Percentiles rank a stretch among this genome's conserved stretches.
These are phyloP conservation scores for Solanum hybrid DNA, from an alignment of 305 asterid species.

Conservation along the genomic window DNA sequence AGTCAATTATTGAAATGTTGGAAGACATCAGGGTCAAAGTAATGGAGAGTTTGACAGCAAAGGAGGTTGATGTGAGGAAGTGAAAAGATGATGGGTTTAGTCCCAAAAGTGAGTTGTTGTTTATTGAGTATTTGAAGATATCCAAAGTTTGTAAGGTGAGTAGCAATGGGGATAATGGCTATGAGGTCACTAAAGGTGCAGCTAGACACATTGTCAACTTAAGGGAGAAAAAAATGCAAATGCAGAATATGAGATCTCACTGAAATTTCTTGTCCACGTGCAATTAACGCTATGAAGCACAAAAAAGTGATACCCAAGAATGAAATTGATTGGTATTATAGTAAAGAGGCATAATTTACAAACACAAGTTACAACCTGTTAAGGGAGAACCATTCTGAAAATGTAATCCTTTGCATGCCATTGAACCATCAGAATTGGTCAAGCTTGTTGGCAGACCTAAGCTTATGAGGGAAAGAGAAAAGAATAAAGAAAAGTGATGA, in stretches of 20 bases:
- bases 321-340: not conserved
- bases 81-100: not conserved
- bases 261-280: not conserved
- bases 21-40: not conserved
- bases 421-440: not conserved
- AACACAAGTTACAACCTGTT: not conserved
- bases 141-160: not conserved
- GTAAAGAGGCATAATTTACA: accelerated
- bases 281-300: not conserved
- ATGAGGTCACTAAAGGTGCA: not conserved
- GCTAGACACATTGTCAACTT: not conserved
- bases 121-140: not conserved
- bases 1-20: not conserved
- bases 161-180: accelerated
- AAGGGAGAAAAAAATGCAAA: not conserved
- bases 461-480: not conserved
- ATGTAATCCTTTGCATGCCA: not conserved
- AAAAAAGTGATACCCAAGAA: not conserved
- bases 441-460: not conserved
- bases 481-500: not conserved
- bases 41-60: not conserved
- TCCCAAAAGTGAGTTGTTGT: not conserved
- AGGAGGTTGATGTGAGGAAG: not conserved
- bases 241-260: not conserved
- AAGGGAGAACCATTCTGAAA: not conserved